Base-by-base conservation (phyloP, 108 stramenopile genomes). In the Nitzschia sp. region DNA sequence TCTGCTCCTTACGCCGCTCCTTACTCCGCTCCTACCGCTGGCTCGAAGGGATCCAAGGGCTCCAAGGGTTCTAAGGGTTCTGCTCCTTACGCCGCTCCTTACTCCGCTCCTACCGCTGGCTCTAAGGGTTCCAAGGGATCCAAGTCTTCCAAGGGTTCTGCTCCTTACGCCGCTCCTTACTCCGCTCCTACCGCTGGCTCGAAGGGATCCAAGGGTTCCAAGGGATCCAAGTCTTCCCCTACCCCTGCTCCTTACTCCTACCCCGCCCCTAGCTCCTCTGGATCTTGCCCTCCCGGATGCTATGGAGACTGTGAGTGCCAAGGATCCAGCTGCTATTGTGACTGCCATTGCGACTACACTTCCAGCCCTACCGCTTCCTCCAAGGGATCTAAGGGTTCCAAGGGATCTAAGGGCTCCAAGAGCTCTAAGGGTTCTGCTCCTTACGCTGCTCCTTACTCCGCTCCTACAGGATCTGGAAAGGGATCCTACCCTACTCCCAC, bases 341-440 rank as follows among this genome's bases (percentile, higher is more conserved):
- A 62, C 43, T 39, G 61, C 25, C 40, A 62, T 42, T 62, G 61
- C 22, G 61, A 62, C 43, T 58, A 26, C 57, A 9, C 46, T 5
- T 17, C 46, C 46, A 48, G 46, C 46, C 46, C 46, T 6, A 48
- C 46, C 3, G 46, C 46, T 48, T 15, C n/a, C 6, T 48, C 46
- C 46, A 48, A 48, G 46, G 46, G 46, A 2, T 48, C 46, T 2
- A 48, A 48, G 46, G 17, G 46, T 5, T 48, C 46, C 46, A 48
- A 48, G 46, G 46, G 46, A 5, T 48, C 46, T 6, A 48, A 48
- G 46, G 1, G 3, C 46, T 17, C n/a, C 46, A 48, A 48, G 46
- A 6, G 46, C 2, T 48, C 46, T 6, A 48, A 48, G 46, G 12
- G 43, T 43, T 48, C 46, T 17, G 2, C 46, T 6, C 46, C 46